phyloP scores from a whole-genome alignment of 1,284 basidiomycete genomes.

The Cutaneotrichosporon sp. region DNA sequence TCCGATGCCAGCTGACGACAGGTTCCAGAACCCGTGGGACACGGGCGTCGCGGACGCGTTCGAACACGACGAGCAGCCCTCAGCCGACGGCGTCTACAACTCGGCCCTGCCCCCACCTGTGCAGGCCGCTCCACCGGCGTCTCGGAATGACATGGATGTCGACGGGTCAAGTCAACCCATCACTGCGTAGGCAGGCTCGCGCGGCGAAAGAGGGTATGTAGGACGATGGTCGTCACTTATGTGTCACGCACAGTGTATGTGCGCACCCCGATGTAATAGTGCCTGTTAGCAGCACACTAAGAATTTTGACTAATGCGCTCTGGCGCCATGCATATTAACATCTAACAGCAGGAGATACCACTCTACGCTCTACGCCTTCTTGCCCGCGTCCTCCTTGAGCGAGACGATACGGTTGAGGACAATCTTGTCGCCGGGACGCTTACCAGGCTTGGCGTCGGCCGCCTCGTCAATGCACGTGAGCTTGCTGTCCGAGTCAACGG shows the following conservation, averaged over 20 bases:
- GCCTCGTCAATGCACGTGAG: constrained; percentile 60
- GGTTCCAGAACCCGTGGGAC: constrained; percentile 47
- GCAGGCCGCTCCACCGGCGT: constrained; percentile 24
- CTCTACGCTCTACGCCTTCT: constrained; percentile 47
- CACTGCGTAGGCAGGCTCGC: constrained; percentile 6
- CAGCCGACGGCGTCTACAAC: constrained; percentile 13
- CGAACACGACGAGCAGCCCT: constrained; percentile 4
- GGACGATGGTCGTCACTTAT: background rate
- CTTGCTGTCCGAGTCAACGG: constrained; percentile 78
- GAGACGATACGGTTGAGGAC: constrained; percentile 91
- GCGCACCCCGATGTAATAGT: constrained; percentile 3
- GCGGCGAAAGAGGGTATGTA: constrained; percentile 2
- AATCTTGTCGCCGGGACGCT: constrained; percentile 65
- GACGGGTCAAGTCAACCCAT: constrained; percentile 15
- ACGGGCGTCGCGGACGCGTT: constrained; percentile 6
- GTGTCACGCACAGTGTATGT: background rate
- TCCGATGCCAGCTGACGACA: constrained; percentile 6
- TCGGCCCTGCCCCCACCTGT: constrained; percentile 42
- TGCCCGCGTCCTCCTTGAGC: constrained; percentile 93
- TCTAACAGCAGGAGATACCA: background rate
- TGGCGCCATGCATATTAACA: background rate
- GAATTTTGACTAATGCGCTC: background rate
- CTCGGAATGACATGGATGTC: constrained; percentile 31
- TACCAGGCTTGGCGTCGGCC: constrained; percentile 48
- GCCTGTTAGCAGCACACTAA: background rate